A percentile compares a stretch with the other conserved stretches of the same genome.
Conservation (phyloP, 495 filamentous ascomycete species). For the Choiromyces venosus region DNA sequence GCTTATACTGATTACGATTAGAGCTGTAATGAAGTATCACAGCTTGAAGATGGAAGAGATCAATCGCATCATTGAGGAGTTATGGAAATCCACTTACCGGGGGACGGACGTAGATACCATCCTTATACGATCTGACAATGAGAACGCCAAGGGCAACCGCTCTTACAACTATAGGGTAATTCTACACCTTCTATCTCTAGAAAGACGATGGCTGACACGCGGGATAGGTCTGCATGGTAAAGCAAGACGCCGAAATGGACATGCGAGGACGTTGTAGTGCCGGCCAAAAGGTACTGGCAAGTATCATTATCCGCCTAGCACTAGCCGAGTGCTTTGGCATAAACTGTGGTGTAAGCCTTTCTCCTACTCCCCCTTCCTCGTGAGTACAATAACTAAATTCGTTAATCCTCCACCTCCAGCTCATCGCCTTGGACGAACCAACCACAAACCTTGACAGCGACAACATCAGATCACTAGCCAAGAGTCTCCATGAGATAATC, state of each 20-base stretch:
- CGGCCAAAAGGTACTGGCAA: constrained; percentile 90
- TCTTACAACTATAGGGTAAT: constrained; percentile 91
- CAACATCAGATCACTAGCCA: constrained; percentile 84
- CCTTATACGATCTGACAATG: constrained; percentile 83
- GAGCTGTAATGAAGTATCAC: constrained; percentile 94
- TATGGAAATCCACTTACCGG: constrained; percentile 95
- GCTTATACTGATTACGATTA: constrained; percentile 20
- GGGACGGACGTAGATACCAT: constrained; percentile 97
- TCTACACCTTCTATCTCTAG: background rate
- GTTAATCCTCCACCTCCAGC: constrained; percentile 28
- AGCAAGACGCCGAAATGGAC: constrained; percentile 95
- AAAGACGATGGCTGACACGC: constrained; percentile 14
- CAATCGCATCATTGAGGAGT: constrained; percentile 86
- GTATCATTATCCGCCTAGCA: constrained; percentile 95
- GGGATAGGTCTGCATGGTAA: constrained; percentile 70
- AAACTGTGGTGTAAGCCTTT: constrained; percentile 65
- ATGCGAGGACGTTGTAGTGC: constrained; percentile 98
- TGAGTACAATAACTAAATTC: background rate
- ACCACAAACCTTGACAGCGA: constrained; percentile 95
- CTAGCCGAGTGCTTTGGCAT: constrained; percentile 94
- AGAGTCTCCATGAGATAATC: constrained; percentile 82
- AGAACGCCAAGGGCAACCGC: constrained; percentile 65
- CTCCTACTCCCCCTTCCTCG: background rate
- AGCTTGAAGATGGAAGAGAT: constrained; percentile 97
- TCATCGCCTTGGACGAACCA: constrained; percentile 96